Evolutionary conservation across 768 basidiomycete species (phyloP).

Genomic region (Gautieria morchelliformis): DNA sequence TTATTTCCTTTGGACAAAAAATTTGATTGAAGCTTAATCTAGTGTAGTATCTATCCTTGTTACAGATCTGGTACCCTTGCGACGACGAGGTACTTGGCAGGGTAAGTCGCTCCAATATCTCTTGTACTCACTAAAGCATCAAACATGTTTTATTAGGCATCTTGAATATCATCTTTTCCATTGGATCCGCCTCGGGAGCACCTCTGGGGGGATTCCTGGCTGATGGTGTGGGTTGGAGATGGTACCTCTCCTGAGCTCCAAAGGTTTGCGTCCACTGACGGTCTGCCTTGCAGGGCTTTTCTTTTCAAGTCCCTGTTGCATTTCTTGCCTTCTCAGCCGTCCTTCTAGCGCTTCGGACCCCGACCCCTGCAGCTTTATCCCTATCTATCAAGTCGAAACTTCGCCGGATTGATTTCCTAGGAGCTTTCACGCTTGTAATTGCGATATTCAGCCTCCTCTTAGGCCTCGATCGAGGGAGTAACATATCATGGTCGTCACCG

Average conservation of each 20-base stretch:
- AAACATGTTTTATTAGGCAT: constrained; percentile 27
- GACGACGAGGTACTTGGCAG: constrained; percentile 63
- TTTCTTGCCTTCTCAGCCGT: constrained; percentile 45
- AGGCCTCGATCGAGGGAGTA: constrained; percentile 45
- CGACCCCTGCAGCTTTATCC: constrained; percentile 24
- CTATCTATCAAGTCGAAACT: constrained; percentile 39
- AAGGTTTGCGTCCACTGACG: no score
- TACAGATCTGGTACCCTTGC: constrained; percentile 54
- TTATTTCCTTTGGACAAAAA: background rate
- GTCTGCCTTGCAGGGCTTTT: constrained; percentile 36
- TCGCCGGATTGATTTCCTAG: constrained; percentile 53
- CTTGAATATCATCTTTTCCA: constrained; percentile 49
- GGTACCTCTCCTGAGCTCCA: constrained; percentile 23
- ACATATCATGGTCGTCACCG: constrained; percentile 27
- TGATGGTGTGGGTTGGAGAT: constrained; percentile 61
- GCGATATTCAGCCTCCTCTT: constrained; percentile 48
- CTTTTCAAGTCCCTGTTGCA: constrained; percentile 50
- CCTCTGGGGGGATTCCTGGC: constrained; percentile 54
- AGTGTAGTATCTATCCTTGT: constrained; percentile 57
- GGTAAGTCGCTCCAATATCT: constrained; percentile 23
- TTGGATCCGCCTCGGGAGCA: constrained; percentile 49
- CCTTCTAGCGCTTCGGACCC: constrained; percentile 45
- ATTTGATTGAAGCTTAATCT: background rate
- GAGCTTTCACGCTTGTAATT: constrained; percentile 45
- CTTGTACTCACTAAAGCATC: background rate